Base-by-base conservation (phyloP, 2,329 filamentous ascomycete species). In the Claviceps purpurea region DNA sequence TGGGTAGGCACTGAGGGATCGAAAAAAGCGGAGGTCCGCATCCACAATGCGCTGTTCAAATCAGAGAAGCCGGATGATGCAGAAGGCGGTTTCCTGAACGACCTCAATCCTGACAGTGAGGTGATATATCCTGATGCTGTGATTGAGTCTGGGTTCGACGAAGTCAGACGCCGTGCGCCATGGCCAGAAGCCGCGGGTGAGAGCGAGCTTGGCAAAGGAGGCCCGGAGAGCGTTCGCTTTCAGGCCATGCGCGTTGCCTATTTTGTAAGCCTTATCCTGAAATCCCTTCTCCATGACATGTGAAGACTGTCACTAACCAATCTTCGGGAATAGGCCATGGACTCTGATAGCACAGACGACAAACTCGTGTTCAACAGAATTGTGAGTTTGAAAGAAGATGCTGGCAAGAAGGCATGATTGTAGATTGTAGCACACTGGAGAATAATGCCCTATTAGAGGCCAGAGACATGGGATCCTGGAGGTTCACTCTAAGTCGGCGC, bases 211-310 rank as follows among this genome's bases (percentile, higher is more conserved):
- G 78, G 76, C 11, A 78, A 76, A 58, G 74, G 73, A 11, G 85
- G 84, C 1, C 79, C 80, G 24, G 87, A 88, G 69, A 85, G 77
- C 51, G 84, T 96, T 6, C 77, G 91, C 47, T 97, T 97, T 76
- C 91, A 97, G 74, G 91, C 82, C 2, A 82, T 95, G 76, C 78
- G 91, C 26, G 86, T 91, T 45, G 91, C 85, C 10, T 95, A 94
- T 65, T 93, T 93, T 70, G 75, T 78, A 55, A 73, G 75, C 71
- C 5, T 20, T 10, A 37, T 14, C 18, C 16, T 20, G 2, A 16
- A 16, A 14, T 10, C 14, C 14, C n/a, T 44, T 16, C 11, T 11
- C 3, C 38, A 34, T 37, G 8, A 40, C 38, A 45, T 40, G 4
- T 13, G 20, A 7, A 42, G 22, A 22, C 7, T 26, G 14, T 40